A percentile compares a stretch with the other conserved stretches of the same genome.
Conservation (phyloP, 768 basidiomycete genomes). For the Chlorophyllum brunneum region DNA sequence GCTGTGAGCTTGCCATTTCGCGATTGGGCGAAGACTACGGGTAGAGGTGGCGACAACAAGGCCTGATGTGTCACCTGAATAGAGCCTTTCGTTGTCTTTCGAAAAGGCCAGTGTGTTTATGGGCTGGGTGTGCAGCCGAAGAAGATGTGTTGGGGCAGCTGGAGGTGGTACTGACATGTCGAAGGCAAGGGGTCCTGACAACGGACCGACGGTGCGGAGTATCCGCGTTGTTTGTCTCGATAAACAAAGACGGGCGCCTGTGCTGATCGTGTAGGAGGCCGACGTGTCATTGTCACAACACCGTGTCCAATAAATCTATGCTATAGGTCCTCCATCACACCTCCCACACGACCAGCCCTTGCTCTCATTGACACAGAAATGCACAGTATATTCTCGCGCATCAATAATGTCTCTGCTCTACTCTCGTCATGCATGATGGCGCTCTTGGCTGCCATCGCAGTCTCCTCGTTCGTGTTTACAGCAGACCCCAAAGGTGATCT, state of each 20-base stretch:
- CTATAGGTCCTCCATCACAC: neutral
- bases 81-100: constrained; percentile 71
- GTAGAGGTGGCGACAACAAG: constrained; percentile 76
- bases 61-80: constrained; percentile 83
- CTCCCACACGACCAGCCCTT: constrained; percentile 2
- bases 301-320: constrained; percentile 10
- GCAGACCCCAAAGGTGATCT: constrained; percentile 55
- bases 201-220: neutral
- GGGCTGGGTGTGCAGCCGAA: constrained; percentile 69
- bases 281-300: constrained; percentile 8
- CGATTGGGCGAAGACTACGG: constrained; percentile 65
- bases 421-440: constrained; percentile 74
- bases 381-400: constrained; percentile 66
- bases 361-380: constrained; percentile 31
- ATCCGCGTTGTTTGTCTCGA: neutral
- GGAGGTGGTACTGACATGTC: constrained; percentile 26
- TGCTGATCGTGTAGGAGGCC: constrained; percentile 1
- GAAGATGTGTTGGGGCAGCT: constrained; percentile 65
- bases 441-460: constrained; percentile 63
- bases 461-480: constrained; percentile 67
- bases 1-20: constrained; percentile 76
- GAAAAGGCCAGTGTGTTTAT: constrained; percentile 63
- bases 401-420: constrained; percentile 72
- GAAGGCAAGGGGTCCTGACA: neutral
- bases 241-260: constrained; percentile 16